A percentile compares a stretch with the other conserved stretches of the same genome.
Conservation (phyloP, 768 basidiomycete species). For the Mycena crocata region DNA sequence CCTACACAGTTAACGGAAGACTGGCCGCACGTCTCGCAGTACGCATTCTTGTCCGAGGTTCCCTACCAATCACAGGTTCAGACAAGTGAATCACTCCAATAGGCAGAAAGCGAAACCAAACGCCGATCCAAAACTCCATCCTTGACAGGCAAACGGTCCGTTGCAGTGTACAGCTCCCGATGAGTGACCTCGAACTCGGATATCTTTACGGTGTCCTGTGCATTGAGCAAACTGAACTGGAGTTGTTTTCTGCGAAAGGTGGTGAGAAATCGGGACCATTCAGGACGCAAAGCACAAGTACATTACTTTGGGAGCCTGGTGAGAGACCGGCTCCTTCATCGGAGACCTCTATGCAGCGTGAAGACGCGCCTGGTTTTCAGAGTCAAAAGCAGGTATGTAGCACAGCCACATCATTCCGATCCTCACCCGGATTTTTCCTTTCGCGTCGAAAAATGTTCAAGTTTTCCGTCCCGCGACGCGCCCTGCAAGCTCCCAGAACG, state of each 20-base stretch:
- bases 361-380: neutral
- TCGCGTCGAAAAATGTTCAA: constrained; percentile 7
- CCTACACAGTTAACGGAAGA: constrained; percentile 95
- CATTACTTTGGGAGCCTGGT: constrained; percentile 88
- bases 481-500: constrained; percentile 14
- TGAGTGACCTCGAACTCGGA: constrained; percentile 97
- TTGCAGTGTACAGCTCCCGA: constrained; percentile 89
- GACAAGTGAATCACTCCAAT: neutral
- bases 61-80: constrained; percentile 63
- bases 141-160: constrained; percentile 86
- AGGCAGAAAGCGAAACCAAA: constrained; percentile 65
- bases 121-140: constrained; percentile 94
- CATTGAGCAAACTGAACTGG: constrained; percentile 93
- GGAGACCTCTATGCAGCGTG: neutral
- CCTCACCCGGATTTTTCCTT: neutral
- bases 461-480: constrained; percentile 28
- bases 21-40: constrained; percentile 95
- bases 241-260: constrained; percentile 80
- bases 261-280: constrained; percentile 12
- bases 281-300: constrained; percentile 47
- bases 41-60: constrained; percentile 91
- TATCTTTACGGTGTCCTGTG: constrained; percentile 95
- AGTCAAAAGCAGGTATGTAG: constrained; percentile 11
- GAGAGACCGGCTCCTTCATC: constrained; percentile 88
- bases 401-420: neutral